phyloP scores from a whole-genome alignment of 495 filamentous ascomycete species.

The Annulohypoxylon bovei region DNA sequence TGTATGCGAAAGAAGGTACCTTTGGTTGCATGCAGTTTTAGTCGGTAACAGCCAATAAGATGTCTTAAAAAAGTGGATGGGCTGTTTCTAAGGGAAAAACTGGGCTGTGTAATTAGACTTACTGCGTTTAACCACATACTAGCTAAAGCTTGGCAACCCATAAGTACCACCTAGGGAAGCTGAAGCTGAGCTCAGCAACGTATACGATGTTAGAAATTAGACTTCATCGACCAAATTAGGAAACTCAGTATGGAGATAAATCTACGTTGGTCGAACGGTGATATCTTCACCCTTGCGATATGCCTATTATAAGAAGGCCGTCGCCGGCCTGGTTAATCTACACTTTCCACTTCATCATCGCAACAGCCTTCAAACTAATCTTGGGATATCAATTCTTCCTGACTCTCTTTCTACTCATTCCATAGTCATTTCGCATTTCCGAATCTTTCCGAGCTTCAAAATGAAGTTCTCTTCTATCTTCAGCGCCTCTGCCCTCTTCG shows the following conservation, averaged over 20 bases:
- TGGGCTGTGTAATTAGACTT: no score
- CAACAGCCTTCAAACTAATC: neutral
- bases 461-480: neutral
- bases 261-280: neutral
- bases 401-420: neutral
- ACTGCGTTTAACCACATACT: neutral
- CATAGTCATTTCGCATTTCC: neutral
- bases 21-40: no score
- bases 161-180: neutral
- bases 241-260: neutral
- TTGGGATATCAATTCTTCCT: neutral
- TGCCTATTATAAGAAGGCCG: neutral
- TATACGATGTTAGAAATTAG: neutral
- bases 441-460: neutral
- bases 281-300: neutral
- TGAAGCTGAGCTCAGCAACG: constrained; percentile 9
- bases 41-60: no score
- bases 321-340: neutral
- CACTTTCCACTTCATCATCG: neutral
- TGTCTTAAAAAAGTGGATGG: no score
- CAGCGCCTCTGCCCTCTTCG: constrained; percentile 1
- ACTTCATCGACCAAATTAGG: neutral
- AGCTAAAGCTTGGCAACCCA: neutral
- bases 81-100: no score
- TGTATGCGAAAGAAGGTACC: no score